phyloP scores from a whole-genome alignment of 2,329 filamentous ascomycete genomes.

The Pseudocercospora vitis region DNA sequence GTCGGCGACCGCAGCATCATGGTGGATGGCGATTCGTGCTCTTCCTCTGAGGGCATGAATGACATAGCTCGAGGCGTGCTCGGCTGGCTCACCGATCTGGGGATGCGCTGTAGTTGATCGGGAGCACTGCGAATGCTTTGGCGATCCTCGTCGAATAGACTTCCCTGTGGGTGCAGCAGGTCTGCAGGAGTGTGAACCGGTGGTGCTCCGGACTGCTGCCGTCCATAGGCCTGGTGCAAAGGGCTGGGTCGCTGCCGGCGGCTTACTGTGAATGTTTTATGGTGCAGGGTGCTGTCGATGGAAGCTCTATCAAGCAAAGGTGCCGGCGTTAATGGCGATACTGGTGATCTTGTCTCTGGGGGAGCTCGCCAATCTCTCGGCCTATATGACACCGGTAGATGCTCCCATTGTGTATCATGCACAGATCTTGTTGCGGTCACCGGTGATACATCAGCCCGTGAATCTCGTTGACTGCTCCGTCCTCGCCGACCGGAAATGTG shows the following conservation, averaged over 20 bases:
- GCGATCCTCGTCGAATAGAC: constrained; percentile 24
- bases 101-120: constrained; percentile 12
- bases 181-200: constrained; percentile 11
- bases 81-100: constrained; percentile 33
- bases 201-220: constrained; percentile 11
- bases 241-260: constrained; percentile 8
- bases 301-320: background rate
- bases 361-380: constrained; percentile 23
- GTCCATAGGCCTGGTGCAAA: constrained; percentile 5
- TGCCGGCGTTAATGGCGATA: constrained; percentile 8
- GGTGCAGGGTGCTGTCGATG: constrained; percentile 8
- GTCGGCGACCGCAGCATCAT: constrained; percentile 24
- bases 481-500: background rate
- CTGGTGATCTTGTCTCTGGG: constrained; percentile 11
- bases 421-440: constrained; percentile 13
- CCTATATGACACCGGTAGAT: constrained; percentile 23
- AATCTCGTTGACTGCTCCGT: constrained; percentile 3
- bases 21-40: constrained; percentile 15
- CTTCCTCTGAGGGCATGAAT: constrained; percentile 4
- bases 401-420: constrained; percentile 28
- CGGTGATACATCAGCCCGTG: background rate
- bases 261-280: background rate
- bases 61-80: constrained; percentile 24
- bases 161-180: constrained; percentile 30
- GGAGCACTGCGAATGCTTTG: constrained; percentile 16